Percentiles rank a stretch among this genome's conserved stretches.
Evolutionary conservation across 1,139 yeast species (phyloP).

Genomic region (Candida freyschussii): DNA sequence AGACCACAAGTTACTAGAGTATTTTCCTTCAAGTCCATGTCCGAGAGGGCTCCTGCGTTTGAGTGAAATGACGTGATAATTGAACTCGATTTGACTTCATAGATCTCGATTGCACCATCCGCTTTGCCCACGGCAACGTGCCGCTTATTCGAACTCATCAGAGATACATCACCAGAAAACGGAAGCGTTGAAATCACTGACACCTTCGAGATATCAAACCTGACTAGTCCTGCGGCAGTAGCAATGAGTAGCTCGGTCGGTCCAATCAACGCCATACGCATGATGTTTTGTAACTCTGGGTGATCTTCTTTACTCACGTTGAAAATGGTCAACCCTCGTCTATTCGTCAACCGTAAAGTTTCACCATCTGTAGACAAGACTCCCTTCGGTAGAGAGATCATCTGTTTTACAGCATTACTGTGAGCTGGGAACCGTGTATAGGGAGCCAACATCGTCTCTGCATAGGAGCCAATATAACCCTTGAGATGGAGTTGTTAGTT

Average conservation of each 20-base stretch:
- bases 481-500: too few relatives aligned
- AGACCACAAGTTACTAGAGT: constrained; percentile 80
- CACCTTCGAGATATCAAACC: constrained; percentile 55
- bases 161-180: constrained; percentile 36
- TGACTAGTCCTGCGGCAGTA: constrained; percentile 37
- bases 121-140: constrained; percentile 59
- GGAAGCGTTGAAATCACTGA: constrained; percentile 31
- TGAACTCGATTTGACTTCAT: constrained; percentile 60
- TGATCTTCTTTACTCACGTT: constrained; percentile 33
- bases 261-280: constrained; percentile 31
- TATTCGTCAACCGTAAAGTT: constrained; percentile 49
- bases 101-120: constrained; percentile 69
- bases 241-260: constrained; percentile 34
- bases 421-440: constrained; percentile 51
- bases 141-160: constrained; percentile 38
- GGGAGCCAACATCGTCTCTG: constrained; percentile 35
- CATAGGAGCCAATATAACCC: constrained; percentile 46
- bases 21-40: constrained; percentile 72
- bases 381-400: constrained; percentile 53
- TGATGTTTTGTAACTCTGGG: constrained; percentile 31
- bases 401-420: constrained; percentile 41
- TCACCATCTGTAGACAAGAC: constrained; percentile 51
- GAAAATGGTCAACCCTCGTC: constrained; percentile 50
- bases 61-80: constrained; percentile 60
- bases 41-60: constrained; percentile 72